Evolutionary conservation across 805 yeast species (phyloP), one percentile per base, ranked within the genome.

Genomic region (Metschnikowia picachoensis): DNA sequence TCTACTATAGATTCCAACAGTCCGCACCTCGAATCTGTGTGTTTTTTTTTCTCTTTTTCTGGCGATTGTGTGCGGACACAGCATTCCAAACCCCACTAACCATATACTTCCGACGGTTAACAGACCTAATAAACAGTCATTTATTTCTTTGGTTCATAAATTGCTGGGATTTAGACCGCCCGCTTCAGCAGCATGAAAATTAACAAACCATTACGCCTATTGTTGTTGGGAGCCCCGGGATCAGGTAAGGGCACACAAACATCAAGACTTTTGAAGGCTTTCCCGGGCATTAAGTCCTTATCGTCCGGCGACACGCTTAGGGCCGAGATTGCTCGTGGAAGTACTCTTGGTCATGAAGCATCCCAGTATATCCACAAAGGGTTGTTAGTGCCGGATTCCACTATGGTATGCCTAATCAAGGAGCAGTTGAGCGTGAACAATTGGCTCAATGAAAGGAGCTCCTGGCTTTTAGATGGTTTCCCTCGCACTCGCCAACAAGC

Each of bases 191-290:
- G 15, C 16, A 50, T 50, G 53, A 30, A 39, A 12, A 39, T 50
- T n/a, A 29, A 42, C n/a, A 37, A 33, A 14, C 43, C 53, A 4
- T 29, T 50, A 7, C 36, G 97, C 56, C 65, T 89, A 33, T 72
- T 91, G 27, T 70, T 91, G 8, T 68, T 92, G 25, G 97, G 97
- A 3, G 96, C 97, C 0, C 98, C 98, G 0, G 98, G 98, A 0
- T 77, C 96, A 1, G 98, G 98, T 1, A 91, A 91, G 61, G 97
- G 97, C 1, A 91, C 98, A 0, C 87, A 85, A 54, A 85, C 96
- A 0, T 67, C 85, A 2, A 74, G 82, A 48, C 69, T 91, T 4
- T 62, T 84, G 48, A 75, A 77, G 42, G 65, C 68, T 35, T 74
- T 82, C 47, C 77, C 85, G 2, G 56, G 60, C 4, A 64, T 91